Conservation (phyloP, 2,329 filamentous ascomycete genomes). For the Alternaria sp. region DNA sequence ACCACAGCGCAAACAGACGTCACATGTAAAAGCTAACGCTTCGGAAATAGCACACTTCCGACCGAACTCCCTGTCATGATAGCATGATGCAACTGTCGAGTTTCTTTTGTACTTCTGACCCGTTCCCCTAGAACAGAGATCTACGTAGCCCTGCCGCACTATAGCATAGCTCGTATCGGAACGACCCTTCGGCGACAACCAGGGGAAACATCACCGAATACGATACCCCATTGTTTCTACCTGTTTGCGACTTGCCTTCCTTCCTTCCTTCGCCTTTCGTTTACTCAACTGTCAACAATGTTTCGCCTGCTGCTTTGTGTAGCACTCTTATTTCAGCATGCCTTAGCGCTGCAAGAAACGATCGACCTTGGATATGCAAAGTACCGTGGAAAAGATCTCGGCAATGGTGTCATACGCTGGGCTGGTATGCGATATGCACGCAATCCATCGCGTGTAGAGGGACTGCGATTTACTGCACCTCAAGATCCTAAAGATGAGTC, state of each 20-base stretch:
- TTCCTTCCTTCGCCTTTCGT: background rate
- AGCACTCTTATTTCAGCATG: constrained; percentile 33
- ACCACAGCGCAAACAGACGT: background rate
- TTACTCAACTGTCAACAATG: constrained; percentile 21
- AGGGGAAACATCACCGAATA: constrained; percentile 6
- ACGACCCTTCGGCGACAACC: constrained; percentile 1
- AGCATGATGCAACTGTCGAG: constrained; percentile 6
- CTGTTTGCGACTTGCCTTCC: background rate
- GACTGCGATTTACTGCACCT: constrained; percentile 69
- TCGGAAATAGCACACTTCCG: constrained; percentile 1
- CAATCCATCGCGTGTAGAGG: constrained; percentile 40
- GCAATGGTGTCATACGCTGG: constrained; percentile 72
- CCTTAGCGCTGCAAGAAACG: constrained; percentile 47
- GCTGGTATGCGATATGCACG: constrained; percentile 76
- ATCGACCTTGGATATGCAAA: constrained; percentile 73
- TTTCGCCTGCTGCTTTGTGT: constrained; percentile 32
- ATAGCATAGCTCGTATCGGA: constrained; percentile 12
- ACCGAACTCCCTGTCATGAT: background rate
- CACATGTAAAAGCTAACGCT: background rate
- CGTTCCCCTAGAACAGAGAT: constrained; percentile 6
- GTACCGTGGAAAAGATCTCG: constrained; percentile 66
- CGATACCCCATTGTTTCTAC: background rate
- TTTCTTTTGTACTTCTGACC: background rate
- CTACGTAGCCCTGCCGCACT: background rate
- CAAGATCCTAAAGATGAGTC: constrained; percentile 63